These are phyloP conservation scores for Reticulomyxa filosa DNA, from an alignment of 78 protist species.

Conservation along the genomic window DNA sequence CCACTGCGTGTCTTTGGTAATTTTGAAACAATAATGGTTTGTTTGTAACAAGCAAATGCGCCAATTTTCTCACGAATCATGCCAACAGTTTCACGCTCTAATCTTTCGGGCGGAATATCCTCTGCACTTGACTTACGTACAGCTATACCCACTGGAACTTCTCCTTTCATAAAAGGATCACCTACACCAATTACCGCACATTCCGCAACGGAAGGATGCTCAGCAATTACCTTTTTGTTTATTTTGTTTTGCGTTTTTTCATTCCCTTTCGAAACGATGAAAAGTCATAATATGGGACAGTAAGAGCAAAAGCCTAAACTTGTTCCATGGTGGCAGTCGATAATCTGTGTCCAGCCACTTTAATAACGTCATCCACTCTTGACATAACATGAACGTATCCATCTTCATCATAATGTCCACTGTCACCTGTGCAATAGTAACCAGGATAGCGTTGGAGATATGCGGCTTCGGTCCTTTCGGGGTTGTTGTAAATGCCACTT, in stretches of 20 bases:
- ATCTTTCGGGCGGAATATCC: too few species aligned
- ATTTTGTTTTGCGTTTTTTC: background rate
- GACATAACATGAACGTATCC: conserved; percentile 26
- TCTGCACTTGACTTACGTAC: too few species aligned
- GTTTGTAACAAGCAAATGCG: too few species aligned
- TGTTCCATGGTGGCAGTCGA: conserved; percentile 50
- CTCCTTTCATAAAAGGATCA: conserved; percentile 51
- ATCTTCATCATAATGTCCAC: conserved; percentile 32
- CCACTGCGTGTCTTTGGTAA: conserved; percentile 40
- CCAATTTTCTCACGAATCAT: too few species aligned
- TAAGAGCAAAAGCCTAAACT: too few species aligned
- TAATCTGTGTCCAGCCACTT: conserved; percentile 59
- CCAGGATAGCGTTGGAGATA: conserved; percentile 26
- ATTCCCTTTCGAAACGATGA: conserved; percentile 10
- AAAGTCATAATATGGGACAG: too few species aligned
- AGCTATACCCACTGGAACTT: conserved; percentile 40
- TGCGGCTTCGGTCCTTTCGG: conserved; percentile 14
- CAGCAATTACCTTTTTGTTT: background rate
- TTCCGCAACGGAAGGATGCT: conserved; percentile 33
- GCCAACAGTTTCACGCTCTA: too few species aligned
- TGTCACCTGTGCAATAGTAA: conserved; percentile 39
- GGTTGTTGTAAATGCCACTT: conserved; percentile 28
- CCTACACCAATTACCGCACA: conserved; percentile 49
- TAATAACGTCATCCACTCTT: conserved; percentile 68
- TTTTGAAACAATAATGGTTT: too few species aligned